phyloP scores from a whole-genome alignment of 345 rosid species.

The Eucalyptus brandiana region DNA sequence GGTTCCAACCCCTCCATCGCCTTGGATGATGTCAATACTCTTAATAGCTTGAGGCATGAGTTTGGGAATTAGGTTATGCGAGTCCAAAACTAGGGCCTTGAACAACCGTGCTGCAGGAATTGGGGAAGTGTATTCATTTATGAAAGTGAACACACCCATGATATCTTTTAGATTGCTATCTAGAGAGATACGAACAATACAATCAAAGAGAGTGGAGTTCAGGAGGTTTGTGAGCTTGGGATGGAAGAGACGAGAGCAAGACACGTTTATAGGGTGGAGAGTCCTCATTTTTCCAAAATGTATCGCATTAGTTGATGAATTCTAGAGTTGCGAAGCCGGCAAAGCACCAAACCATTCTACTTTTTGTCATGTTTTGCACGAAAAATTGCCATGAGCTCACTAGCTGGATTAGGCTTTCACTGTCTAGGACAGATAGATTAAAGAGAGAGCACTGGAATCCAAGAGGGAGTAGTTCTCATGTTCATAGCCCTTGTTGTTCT shows the following conservation, averaged over 20 bases:
- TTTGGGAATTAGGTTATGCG: constrained; percentile 6
- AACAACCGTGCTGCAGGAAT: constrained; percentile 15
- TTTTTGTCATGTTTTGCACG: not conserved
- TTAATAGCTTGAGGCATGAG: constrained; percentile 14
- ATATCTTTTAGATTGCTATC: not conserved
- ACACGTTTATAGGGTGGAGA: not conserved
- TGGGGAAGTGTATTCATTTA: not conserved
- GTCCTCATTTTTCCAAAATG: not conserved
- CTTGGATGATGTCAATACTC: constrained; percentile 7
- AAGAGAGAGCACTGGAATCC: not conserved
- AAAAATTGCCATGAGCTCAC: not conserved
- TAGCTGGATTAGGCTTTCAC: not conserved
- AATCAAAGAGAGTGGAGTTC: not conserved
- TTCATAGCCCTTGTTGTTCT: not conserved
- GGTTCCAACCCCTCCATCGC: constrained; percentile 25
- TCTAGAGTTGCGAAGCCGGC: not conserved
- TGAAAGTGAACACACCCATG: constrained; percentile 7
- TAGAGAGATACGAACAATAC: not conserved
- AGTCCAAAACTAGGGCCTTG: constrained; percentile 12
- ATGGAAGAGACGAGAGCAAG: not conserved
- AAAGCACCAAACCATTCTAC: not conserved
- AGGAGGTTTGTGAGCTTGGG: not conserved
- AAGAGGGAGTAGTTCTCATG: not conserved
- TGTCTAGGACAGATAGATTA: not conserved
- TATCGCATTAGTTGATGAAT: not conserved